Evolutionary conservation across 495 filamentous ascomycete genomes (phyloP).

Genomic region (Lindgomyces ingoldianus): DNA sequence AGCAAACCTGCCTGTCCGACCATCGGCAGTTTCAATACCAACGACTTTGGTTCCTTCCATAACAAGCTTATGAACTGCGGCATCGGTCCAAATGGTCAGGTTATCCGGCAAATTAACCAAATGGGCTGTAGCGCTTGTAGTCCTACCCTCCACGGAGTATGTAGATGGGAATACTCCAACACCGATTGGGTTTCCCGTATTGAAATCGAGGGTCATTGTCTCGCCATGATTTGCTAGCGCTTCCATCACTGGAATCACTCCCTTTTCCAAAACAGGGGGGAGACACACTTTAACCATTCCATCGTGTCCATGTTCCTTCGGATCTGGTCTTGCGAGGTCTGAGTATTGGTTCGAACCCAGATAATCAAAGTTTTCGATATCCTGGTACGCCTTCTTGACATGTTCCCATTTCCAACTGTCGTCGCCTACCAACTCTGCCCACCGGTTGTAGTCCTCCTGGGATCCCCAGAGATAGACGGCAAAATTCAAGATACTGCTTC

Average conservation of each 20-base stretch:
- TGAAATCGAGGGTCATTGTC: constrained; percentile 28
- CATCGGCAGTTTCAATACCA: constrained; percentile 28
- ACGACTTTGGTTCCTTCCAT: constrained; percentile 26
- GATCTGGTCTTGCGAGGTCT: constrained; percentile 27
- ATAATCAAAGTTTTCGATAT: constrained; percentile 29
- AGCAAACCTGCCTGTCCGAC: constrained; percentile 19
- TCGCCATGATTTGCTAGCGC: constrained; percentile 24
- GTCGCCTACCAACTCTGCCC: constrained; percentile 32
- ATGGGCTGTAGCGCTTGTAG: constrained; percentile 36
- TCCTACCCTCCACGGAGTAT: constrained; percentile 19
- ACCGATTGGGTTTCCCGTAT: constrained; percentile 31
- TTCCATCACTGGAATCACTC: constrained; percentile 6
- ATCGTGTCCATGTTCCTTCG: constrained; percentile 21
- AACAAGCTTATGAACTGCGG: constrained; percentile 14
- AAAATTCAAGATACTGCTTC: constrained; percentile 33
- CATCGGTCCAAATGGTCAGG: constrained; percentile 30
- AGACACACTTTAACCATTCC: constrained; percentile 28
- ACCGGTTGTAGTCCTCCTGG: constrained; percentile 32
- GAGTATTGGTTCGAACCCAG: constrained; percentile 4
- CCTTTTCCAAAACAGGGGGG: constrained; percentile 24
- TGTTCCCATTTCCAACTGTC: constrained; percentile 34
- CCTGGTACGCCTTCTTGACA: constrained; percentile 20
- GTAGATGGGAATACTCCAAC: constrained; percentile 24
- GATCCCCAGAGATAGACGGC: constrained; percentile 29
- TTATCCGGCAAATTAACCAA: constrained; percentile 22